Base-by-base conservation (phyloP, 139 green algal species). In the Deuterostichococcus epilithicus region DNA sequence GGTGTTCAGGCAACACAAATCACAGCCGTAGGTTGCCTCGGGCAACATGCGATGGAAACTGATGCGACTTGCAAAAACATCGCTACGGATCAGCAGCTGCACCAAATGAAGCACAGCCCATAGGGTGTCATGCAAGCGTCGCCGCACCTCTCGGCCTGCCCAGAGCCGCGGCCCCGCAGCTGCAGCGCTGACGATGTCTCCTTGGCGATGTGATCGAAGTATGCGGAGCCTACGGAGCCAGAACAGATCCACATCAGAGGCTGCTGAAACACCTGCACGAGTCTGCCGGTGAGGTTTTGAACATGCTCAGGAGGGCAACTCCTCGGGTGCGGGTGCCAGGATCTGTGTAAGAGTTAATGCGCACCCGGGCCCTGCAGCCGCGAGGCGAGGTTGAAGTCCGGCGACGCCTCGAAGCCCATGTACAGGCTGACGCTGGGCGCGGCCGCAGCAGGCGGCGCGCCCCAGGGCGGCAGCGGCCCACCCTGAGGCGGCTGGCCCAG, bases 321-420 rank as follows among this genome's bases (percentile, higher is more conserved):
- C n/a, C n/a, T n/a, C n/a, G n/a, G n/a, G n/a, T n/a, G n/a, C n/a
- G n/a, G n/a, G n/a, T n/a, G n/a, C n/a, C n/a, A n/a, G n/a, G n/a
- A n/a, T n/a, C n/a, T n/a, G n/a, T n/a, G n/a, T n/a, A 63, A 3
- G 18, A 63, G 5, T 63, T 3, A 23, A 13, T 63, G 3, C 20
- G 52, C 18, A 86, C 83, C 80, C 72, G 75, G 80, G 2, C 86
- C 86, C 20, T 70, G 75, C 23, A 90, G 80, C 23, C 84, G 79
- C 1, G 70, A 37, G 0, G 78, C 68, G 8, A 90, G 44, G n/a
- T 79, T 70, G 34, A 81, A 87, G 3, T 80, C 52, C 18, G 75
- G 80, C 10, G 78, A 70, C 30, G 81, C 80, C 20, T 84, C 60
- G 15, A 90, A 67, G 34, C 85, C 83, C 23, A 85, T 72, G 69